Conservation (phyloP, 2,329 filamentous ascomycete species). For the Orbilia brochopaga region DNA sequence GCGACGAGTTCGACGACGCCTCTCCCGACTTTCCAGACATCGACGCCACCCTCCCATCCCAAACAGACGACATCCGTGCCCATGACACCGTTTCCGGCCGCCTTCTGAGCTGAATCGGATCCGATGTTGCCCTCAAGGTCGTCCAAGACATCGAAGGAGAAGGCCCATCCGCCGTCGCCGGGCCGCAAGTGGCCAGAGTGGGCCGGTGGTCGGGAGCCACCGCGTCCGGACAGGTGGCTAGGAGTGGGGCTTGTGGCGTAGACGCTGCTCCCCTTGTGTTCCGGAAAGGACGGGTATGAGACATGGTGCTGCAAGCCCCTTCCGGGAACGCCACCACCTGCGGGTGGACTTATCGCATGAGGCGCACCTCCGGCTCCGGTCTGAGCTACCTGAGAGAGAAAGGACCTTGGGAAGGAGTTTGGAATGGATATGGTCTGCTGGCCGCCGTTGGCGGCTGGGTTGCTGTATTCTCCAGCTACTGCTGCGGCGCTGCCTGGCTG, state of each 20-base stretch:
- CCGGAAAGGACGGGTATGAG: slow-evolving; percentile 38
- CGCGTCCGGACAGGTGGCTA: slow-evolving; percentile 45
- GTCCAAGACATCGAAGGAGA: slow-evolving; percentile 48
- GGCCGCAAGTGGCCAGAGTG: slow-evolving; percentile 41
- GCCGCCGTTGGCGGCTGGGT: background rate
- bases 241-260: slow-evolving; percentile 50
- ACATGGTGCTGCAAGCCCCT: slow-evolving; percentile 46
- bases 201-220: slow-evolving; percentile 40
- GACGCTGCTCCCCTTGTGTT: slow-evolving; percentile 45
- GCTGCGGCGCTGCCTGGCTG: slow-evolving; percentile 7
- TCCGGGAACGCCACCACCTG: slow-evolving; percentile 24
- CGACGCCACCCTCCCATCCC: slow-evolving; percentile 55
- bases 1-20: slow-evolving; percentile 58
- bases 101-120: slow-evolving; percentile 48
- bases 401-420: slow-evolving; percentile 47
- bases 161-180: slow-evolving; percentile 47
- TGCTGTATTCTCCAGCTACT: slow-evolving; percentile 30
- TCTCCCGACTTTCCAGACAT: slow-evolving; percentile 55
- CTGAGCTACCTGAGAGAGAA: slow-evolving; percentile 17
- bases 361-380: slow-evolving; percentile 20
- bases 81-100: slow-evolving; percentile 40
- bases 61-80: slow-evolving; percentile 54
- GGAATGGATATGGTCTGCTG: slow-evolving; percentile 46
- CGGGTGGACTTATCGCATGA: slow-evolving; percentile 50
- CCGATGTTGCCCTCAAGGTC: slow-evolving; percentile 47